phyloP scores from a whole-genome alignment of 495 filamentous ascomycete genomes.

The Penicillium salamii region DNA sequence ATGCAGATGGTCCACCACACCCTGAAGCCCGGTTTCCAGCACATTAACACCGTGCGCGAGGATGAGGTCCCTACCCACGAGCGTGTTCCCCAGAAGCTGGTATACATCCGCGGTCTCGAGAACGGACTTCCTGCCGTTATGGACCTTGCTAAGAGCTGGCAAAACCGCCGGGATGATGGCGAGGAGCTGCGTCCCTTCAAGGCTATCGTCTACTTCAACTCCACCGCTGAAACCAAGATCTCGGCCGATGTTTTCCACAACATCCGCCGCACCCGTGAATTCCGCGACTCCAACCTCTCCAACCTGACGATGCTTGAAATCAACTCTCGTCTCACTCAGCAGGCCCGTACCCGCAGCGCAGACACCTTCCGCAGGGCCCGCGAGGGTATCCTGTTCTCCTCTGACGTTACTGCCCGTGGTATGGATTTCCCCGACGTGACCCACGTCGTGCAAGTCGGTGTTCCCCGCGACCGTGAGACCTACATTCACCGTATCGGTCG shows the following conservation, averaged over 20 bases:
- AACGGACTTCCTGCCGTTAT: constrained; percentile 74
- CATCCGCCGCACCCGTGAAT: constrained; percentile 33
- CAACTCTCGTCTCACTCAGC: constrained; percentile 75
- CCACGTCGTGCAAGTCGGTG: constrained; percentile 67
- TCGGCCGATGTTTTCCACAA: constrained; percentile 57
- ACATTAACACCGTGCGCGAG: constrained; percentile 75
- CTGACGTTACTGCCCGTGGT: constrained; percentile 91
- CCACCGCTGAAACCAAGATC: constrained; percentile 68
- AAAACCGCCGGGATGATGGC: constrained; percentile 28
- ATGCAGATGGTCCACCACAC: constrained; percentile 68
- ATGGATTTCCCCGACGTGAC: constrained; percentile 77
- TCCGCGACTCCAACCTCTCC: constrained; percentile 42
- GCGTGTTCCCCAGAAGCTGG: constrained; percentile 72
- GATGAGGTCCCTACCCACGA: constrained; percentile 84
- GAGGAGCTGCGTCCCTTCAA: constrained; percentile 69
- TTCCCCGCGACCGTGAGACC: constrained; percentile 58
- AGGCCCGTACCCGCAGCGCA: constrained; percentile 60
- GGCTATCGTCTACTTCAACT: constrained; percentile 85
- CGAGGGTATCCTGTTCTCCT: constrained; percentile 78
- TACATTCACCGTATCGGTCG: constrained; percentile 76
- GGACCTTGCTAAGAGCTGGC: constrained; percentile 65
- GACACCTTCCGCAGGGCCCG: constrained; percentile 62
- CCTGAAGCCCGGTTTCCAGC: constrained; percentile 73
- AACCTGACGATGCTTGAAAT: constrained; percentile 60
- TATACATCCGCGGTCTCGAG: constrained; percentile 62